These are phyloP conservation scores for Cystobasidiaceae sp. DNA, from an alignment of 1,284 basidiomycete genomes.

Conservation along the genomic window DNA sequence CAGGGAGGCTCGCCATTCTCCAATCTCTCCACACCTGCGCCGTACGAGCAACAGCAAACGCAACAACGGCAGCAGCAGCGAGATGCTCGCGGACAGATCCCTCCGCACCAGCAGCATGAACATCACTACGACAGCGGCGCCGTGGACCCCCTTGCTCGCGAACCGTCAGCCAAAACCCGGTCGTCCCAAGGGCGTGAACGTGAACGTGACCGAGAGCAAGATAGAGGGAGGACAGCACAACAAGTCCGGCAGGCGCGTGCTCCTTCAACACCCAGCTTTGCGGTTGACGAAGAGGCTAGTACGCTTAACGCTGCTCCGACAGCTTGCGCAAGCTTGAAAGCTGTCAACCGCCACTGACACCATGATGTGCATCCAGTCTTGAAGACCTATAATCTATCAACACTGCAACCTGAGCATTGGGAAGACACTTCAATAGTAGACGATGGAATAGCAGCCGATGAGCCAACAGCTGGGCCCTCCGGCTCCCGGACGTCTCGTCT, in stretches of 20 bases:
- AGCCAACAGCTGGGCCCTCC: constrained; percentile 19
- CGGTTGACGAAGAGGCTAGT: constrained; percentile 37
- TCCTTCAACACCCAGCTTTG: background rate
- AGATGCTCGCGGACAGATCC: background rate
- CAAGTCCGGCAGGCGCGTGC: background rate
- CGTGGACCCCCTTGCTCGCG: background rate
- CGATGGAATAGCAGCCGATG: constrained; percentile 24
- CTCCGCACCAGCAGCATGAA: background rate
- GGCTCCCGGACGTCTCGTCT: background rate
- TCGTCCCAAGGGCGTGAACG: constrained; percentile 8
- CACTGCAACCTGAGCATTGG: constrained; percentile 46
- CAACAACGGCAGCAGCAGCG: constrained; percentile 1
- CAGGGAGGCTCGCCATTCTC: background rate
- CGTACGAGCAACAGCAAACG: background rate
- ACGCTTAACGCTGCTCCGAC: too few relatives aligned
- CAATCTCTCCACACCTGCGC: constrained; percentile 5
- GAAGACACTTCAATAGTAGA: constrained; percentile 35
- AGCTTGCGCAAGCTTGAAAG: too few relatives aligned
- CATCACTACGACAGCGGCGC: background rate
- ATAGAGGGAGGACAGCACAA: background rate
- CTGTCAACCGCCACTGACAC: too few relatives aligned
- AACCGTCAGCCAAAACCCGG: background rate
- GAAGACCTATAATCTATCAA: constrained; percentile 47
- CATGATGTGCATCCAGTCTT: constrained; percentile 41
- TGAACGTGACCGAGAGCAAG: background rate